Evolutionary conservation across 2,329 filamentous ascomycete species (phyloP), one percentile per base, ranked within the genome.

Genomic region (Eutypa lata): DNA sequence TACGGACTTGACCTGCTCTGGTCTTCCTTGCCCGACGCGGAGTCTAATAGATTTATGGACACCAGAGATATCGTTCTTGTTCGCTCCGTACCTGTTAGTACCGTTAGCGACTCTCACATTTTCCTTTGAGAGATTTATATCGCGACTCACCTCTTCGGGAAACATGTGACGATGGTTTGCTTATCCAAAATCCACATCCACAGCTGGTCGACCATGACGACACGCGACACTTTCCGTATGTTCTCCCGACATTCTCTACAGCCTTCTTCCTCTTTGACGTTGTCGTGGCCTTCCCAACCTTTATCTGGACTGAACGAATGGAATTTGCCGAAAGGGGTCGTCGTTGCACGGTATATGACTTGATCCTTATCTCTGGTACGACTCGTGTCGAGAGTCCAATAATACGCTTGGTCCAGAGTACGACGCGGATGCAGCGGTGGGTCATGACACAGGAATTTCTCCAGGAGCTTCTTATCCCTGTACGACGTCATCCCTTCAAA

Each of bases 401-500:
- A 73, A 52, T 76, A 77, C 0, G 70, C 71, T 53, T 79, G 76
- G 45, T 79, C 76, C 0, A 79, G 63, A 0, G 76, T 79, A 0
- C 77, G 61, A 1, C 77, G 67, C 0, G 74, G 70, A 53, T 80
- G 76, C 1, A 72, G 59, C 6, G 69, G 74, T 0, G 71, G 64
- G 1, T 72, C 55, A 0, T 50, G 16, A 14, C 68, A 59, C 0
- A 57, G 51, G 22, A 53, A 56, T 16, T 49, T 53, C 33, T 52
- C 40, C 11, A 55, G 38, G 18, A 57, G 35, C 24, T 47, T 52
- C 7, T 47, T 57, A 21, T 57, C 55, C 3, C 48, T 37, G 26
- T 53, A 56, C 24, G 52, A 52, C n/a, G 28, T 52, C 14, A 54
- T 42, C 24, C 46, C 51, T 31, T 56, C 53, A n/a, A 50, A 56